Evolutionary conservation across 2,329 filamentous ascomycete genomes (phyloP).

Genomic region (Phialemoniopsis sp.): DNA sequence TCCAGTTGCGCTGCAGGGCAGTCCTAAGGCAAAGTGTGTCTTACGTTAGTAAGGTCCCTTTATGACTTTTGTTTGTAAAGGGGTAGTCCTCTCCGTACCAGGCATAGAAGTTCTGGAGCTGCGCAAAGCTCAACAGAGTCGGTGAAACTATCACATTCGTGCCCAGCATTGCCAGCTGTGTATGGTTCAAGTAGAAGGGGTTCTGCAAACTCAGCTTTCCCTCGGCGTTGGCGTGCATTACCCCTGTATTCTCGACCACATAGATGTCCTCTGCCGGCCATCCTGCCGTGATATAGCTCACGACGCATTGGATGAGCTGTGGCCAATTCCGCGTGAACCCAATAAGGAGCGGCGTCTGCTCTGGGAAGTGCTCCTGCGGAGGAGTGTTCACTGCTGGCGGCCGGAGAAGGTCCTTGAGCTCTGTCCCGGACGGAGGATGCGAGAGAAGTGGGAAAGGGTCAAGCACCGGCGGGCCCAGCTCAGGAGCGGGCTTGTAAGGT

Average conservation of each 20-base stretch:
- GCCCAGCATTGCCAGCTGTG: conserved; percentile 38
- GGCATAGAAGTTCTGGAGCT: conserved; percentile 55
- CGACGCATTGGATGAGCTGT: conserved; percentile 45
- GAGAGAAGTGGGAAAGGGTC: conserved; percentile 33
- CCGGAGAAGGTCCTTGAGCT: conserved; percentile 8
- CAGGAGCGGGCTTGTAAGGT: conserved; percentile 1
- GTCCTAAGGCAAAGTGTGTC: conserved; percentile 39
- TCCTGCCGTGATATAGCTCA: conserved; percentile 49
- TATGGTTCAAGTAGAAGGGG: conserved; percentile 50
- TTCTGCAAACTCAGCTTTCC: conserved; percentile 41
- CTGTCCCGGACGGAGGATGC: conserved; percentile 16
- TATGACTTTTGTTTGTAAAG: no score
- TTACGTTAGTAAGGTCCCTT: no score
- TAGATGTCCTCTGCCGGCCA: conserved; percentile 51
- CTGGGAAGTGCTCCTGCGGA: conserved; percentile 24
- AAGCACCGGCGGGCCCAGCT: no score
- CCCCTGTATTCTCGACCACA: conserved; percentile 51
- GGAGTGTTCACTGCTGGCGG: conserved; percentile 24
- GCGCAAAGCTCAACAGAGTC: conserved; percentile 47
- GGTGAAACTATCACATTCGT: conserved; percentile 47
- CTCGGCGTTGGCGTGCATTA: conserved; percentile 42
- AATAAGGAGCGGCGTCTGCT: conserved; percentile 37
- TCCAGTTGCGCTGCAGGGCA: conserved; percentile 36
- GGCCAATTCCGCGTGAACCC: conserved; percentile 51
- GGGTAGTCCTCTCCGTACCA: no score